These are phyloP conservation scores for Lentinula detonsa DNA, from an alignment of 768 basidiomycete species.

Conservation along the genomic window DNA sequence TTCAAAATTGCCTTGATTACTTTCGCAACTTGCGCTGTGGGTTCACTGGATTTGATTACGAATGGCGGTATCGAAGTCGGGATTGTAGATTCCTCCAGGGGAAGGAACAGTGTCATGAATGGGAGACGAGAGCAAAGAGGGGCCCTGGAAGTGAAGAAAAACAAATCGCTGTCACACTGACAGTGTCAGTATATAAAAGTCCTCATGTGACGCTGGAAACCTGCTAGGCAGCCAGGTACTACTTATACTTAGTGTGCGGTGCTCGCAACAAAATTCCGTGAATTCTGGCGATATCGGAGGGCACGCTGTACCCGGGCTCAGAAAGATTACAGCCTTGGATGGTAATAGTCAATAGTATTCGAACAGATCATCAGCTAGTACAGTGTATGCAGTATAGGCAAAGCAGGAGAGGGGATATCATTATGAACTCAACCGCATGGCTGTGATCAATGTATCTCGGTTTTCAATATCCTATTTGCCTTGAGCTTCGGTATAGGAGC, in stretches of 20 bases:
- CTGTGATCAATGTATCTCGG: constrained; percentile 44
- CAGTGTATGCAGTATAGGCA: background rate
- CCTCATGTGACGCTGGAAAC: constrained; percentile 2
- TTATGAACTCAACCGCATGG: too few relatives aligned
- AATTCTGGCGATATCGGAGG: background rate
- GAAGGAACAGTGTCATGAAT: constrained; percentile 59
- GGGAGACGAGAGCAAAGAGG: background rate
- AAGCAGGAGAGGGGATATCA: background rate
- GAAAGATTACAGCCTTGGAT: too few relatives aligned
- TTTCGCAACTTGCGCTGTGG: constrained; percentile 40
- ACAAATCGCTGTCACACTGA: background rate
- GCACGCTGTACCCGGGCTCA: background rate
- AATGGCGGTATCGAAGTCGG: constrained; percentile 52
- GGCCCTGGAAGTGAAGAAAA: background rate
- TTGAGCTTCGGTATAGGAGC: constrained; percentile 92
- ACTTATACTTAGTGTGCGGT: background rate
- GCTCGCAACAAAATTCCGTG: background rate
- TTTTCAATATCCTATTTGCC: constrained; percentile 77
- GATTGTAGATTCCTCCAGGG: constrained; percentile 43
- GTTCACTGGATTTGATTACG: constrained; percentile 41
- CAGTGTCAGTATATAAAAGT: background rate
- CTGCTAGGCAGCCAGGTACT: background rate
- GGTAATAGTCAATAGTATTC: too few relatives aligned
- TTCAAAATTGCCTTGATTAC: constrained; percentile 66
- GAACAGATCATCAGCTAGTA: background rate